These are phyloP conservation scores for Neofusicoccum sp. DNA, from an alignment of 2,329 filamentous ascomycete genomes.

Conservation along the genomic window DNA sequence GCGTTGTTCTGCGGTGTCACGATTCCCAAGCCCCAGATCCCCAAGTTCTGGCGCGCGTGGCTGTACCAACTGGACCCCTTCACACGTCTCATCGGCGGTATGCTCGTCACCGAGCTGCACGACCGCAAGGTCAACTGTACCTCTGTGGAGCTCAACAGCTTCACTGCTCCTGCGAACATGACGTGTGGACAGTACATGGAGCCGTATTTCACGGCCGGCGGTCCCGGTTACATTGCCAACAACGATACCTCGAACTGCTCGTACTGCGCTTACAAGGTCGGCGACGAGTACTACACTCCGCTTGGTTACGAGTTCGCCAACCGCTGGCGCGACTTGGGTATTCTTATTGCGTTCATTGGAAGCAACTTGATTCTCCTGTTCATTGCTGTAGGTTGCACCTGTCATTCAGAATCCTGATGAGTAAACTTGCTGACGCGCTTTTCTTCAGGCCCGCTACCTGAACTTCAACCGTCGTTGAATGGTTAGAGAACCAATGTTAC, in stretches of 20 bases:
- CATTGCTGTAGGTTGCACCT: constrained; percentile 38
- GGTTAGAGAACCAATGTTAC: neutral
- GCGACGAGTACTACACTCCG: constrained; percentile 74
- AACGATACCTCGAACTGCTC: constrained; percentile 66
- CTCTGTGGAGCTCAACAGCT: constrained; percentile 62
- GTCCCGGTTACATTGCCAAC: constrained; percentile 67
- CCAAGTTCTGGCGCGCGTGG: constrained; percentile 75
- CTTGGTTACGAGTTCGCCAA: constrained; percentile 65
- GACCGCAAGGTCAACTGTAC: constrained; percentile 62
- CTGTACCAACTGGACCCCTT: constrained; percentile 81
- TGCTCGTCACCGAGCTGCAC: constrained; percentile 76
- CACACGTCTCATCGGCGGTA: constrained; percentile 75
- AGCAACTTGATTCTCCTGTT: constrained; percentile 71
- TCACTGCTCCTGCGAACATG: constrained; percentile 63
- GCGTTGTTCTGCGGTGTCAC: constrained; percentile 85
- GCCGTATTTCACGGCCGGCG: constrained; percentile 66
- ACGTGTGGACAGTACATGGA: constrained; percentile 75
- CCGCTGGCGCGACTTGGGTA: constrained; percentile 81
- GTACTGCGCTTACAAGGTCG: constrained; percentile 79
- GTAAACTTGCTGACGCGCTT: neutral
- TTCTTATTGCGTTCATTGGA: constrained; percentile 71
- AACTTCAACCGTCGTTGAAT: constrained; percentile 17
- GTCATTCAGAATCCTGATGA: neutral
- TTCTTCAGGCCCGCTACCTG: constrained; percentile 7
- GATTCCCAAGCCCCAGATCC: constrained; percentile 75